phyloP scores from a whole-genome alignment of 768 basidiomycete genomes.

The Clitopilus hobsonii region DNA sequence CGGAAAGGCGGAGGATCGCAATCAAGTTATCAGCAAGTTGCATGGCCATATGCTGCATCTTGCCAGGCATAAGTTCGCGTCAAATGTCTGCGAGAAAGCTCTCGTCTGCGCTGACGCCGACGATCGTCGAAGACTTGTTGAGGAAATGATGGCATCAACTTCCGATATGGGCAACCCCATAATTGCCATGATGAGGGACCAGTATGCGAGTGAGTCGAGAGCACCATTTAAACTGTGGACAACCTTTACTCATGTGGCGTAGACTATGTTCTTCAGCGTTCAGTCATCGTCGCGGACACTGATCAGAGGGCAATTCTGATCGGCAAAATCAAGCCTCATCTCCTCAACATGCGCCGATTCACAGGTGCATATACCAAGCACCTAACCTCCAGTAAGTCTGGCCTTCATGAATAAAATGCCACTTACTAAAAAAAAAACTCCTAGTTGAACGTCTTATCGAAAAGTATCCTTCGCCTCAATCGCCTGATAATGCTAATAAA shows the following conservation, averaged over 20 bases:
- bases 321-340: constrained; percentile 57
- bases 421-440: constrained; percentile 8
- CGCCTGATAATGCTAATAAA: constrained; percentile 9
- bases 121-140: constrained; percentile 65
- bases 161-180: constrained; percentile 67
- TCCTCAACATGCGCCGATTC: constrained; percentile 66
- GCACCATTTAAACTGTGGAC: neutral
- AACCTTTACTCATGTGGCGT: constrained; percentile 2
- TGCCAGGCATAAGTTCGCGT: constrained; percentile 89
- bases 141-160: constrained; percentile 71
- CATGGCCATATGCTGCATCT: constrained; percentile 75
- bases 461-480: constrained; percentile 31
- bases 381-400: constrained; percentile 65
- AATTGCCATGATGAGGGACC: constrained; percentile 79
- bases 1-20: constrained; percentile 66
- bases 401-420: neutral
- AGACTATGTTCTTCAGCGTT: constrained; percentile 88
- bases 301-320: constrained; percentile 69
- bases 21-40: constrained; percentile 61
- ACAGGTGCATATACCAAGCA: constrained; percentile 78
- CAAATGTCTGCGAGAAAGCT: constrained; percentile 94
- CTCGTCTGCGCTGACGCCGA: constrained; percentile 61
- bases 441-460: constrained; percentile 69
- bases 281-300: constrained; percentile 61
- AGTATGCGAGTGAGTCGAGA: constrained; percentile 68